phyloP scores from a whole-genome alignment of 2,329 filamentous ascomycete genomes.

The Pseudogymnoascus sp. region DNA sequence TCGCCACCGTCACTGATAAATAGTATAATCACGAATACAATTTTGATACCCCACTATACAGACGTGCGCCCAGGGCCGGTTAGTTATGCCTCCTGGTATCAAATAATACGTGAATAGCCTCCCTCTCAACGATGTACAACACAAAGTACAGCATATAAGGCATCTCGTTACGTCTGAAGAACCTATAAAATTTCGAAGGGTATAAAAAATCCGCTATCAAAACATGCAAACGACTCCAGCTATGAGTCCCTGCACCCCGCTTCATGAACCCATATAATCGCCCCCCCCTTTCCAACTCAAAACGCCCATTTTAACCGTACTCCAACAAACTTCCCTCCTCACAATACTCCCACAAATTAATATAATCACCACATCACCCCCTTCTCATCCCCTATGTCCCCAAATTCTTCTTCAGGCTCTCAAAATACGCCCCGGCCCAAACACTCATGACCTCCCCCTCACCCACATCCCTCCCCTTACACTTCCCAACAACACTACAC shows the following conservation, averaged over 20 bases:
- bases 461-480: slow-evolving; percentile 49
- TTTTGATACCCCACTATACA: background rate
- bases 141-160: background rate
- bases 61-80: background rate
- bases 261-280: background rate
- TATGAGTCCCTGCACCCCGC: background rate
- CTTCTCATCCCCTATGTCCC: background rate
- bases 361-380: background rate
- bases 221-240: background rate
- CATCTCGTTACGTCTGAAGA: background rate
- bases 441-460: slow-evolving; percentile 47
- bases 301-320: background rate
- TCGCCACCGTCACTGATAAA: slow-evolving; percentile 16
- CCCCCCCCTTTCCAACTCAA: background rate
- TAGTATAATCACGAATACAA: background rate
- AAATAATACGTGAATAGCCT: background rate
- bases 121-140: background rate
- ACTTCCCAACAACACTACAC: slow-evolving; percentile 52
- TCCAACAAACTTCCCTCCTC: background rate
- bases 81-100: background rate
- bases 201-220: slow-evolving; percentile 6
- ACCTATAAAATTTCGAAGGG: background rate
- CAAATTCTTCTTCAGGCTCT: slow-evolving; percentile 1
- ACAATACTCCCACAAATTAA: background rate
- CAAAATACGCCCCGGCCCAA: slow-evolving; percentile 42